These are phyloP conservation scores for Kokia cookei DNA, from an alignment of 441 rosid genomes.

Conservation along the genomic window DNA sequence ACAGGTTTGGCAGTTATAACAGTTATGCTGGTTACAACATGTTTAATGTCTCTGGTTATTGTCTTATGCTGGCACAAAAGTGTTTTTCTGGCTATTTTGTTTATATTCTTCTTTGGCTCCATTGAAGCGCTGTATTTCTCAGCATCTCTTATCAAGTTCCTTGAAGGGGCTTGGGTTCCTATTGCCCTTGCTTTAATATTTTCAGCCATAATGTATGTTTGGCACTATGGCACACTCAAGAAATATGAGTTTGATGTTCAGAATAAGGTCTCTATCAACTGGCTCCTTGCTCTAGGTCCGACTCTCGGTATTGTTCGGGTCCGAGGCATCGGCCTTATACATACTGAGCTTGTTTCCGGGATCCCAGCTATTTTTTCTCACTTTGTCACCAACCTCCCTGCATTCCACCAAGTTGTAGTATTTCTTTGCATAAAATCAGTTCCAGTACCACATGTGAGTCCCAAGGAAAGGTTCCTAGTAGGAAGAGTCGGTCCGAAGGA, in stretches of 20 bases:
- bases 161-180: slow-evolving; percentile 95
- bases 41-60: slow-evolving; percentile 81
- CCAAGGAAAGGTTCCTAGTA: slow-evolving; percentile 79
- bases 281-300: slow-evolving; percentile 75
- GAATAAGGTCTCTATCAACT: slow-evolving; percentile 76
- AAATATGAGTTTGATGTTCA: slow-evolving; percentile 79
- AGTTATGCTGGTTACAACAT: slow-evolving; percentile 89
- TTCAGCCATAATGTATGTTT: slow-evolving; percentile 55
- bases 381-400: slow-evolving; percentile 90
- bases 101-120: slow-evolving; percentile 70
- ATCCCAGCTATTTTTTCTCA: slow-evolving; percentile 89
- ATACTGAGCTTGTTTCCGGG: slow-evolving; percentile 82
- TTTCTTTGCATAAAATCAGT: slow-evolving; percentile 87
- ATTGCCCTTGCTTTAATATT: slow-evolving; percentile 70
- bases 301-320: slow-evolving; percentile 75
- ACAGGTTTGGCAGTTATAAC: slow-evolving; percentile 93
- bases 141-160: slow-evolving; percentile 89
- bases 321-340: slow-evolving; percentile 76
- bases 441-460: slow-evolving; percentile 79
- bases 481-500: slow-evolving; percentile 87
- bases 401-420: slow-evolving; percentile 88
- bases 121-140: slow-evolving; percentile 86
- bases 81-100: slow-evolving; percentile 48
- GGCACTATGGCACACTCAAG: slow-evolving; percentile 88
- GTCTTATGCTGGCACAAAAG: slow-evolving; percentile 81